These are phyloP conservation scores for Chaetomium olivaceum DNA, from an alignment of 2,329 filamentous ascomycete species.

Conservation along the genomic window DNA sequence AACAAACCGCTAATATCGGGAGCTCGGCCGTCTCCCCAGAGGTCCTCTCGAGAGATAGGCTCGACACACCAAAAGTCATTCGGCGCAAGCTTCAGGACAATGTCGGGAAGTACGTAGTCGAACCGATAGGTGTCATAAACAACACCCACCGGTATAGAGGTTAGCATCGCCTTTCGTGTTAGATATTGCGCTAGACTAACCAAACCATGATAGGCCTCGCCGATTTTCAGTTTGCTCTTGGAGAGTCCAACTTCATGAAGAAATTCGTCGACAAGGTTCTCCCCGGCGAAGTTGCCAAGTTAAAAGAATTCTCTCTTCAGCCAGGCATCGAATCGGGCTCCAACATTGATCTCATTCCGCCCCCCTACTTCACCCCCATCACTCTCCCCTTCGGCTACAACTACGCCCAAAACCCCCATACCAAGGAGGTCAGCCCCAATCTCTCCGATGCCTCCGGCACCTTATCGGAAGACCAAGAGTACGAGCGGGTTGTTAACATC, in stretches of 20 bases:
- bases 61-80: slow-evolving; percentile 57
- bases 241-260: slow-evolving; percentile 66
- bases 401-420: slow-evolving; percentile 83
- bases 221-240: slow-evolving; percentile 81
- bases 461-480: slow-evolving; percentile 55
- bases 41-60: slow-evolving; percentile 48
- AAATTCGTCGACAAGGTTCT: slow-evolving; percentile 71
- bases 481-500: slow-evolving; percentile 56
- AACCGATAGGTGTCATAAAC: slow-evolving; percentile 70
- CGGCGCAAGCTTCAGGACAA: slow-evolving; percentile 71
- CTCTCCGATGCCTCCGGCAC: slow-evolving; percentile 18
- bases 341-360: slow-evolving; percentile 73
- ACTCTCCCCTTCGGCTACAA: slow-evolving; percentile 74
- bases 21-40: slow-evolving; percentile 26
- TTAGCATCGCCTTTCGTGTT: slow-evolving; percentile 34
- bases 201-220: slow-evolving; percentile 60
- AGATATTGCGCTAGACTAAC: neutral
- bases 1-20: slow-evolving; percentile 35
- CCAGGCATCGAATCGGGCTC: slow-evolving; percentile 59
- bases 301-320: slow-evolving; percentile 66
- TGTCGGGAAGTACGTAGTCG: slow-evolving; percentile 62
- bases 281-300: slow-evolving; percentile 60
- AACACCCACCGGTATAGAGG: slow-evolving; percentile 85
- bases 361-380: slow-evolving; percentile 74
- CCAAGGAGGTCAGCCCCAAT: slow-evolving; percentile 44